A percentile compares a stretch with the other conserved stretches of the same genome.
Conservation (phyloP, 148 eudicot species). For the Chenopodium quinoa region DNA sequence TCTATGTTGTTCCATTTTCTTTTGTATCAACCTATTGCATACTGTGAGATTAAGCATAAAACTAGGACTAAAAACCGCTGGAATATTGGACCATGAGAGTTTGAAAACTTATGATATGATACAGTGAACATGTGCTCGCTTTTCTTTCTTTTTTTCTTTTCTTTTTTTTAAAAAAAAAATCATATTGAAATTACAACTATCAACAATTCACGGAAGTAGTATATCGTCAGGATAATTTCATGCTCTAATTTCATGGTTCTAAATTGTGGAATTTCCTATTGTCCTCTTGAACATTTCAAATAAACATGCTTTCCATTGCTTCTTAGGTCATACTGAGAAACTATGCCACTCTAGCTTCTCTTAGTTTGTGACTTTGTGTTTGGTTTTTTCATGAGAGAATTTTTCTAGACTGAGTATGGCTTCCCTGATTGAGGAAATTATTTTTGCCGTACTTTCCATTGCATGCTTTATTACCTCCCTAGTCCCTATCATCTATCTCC, state of each 20-base stretch:
- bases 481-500: neutral
- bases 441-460: neutral
- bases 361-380: neutral
- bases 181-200: neutral
- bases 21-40: neutral
- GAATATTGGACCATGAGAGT: neutral
- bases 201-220: neutral
- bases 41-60: conserved; percentile 5
- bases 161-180: neutral
- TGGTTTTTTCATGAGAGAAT: neutral
- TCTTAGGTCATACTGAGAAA: neutral
- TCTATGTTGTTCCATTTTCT: neutral
- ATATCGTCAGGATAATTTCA: neutral
- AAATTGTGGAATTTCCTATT: neutral
- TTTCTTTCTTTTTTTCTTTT: neutral
- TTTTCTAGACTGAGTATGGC: neutral
- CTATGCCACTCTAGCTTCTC: neutral
- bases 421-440: neutral
- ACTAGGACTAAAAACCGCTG: neutral
- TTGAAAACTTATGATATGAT: conserved; percentile 3
- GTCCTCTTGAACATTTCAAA: neutral
- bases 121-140: neutral
- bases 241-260: too few relatives aligned
- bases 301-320: neutral
- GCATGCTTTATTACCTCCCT: neutral